Percentiles rank a stretch among this genome's conserved stretches.
Evolutionary conservation across 208 protist genomes (phyloP).

Genomic region (Trypanosoma caninum): DNA sequence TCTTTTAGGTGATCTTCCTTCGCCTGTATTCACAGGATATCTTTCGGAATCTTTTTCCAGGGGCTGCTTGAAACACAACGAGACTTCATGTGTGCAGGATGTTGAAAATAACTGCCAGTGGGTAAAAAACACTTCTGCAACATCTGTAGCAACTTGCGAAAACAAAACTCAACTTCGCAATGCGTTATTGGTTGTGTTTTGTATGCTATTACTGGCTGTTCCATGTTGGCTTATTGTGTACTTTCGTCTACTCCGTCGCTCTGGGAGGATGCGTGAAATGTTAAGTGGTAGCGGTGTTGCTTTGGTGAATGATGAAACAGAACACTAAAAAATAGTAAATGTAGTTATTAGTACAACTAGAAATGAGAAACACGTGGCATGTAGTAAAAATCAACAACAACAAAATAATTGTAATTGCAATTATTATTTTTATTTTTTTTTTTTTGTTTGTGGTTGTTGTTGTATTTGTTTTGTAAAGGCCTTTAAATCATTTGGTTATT

Average conservation of each 20-base stretch:
- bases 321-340: neutral
- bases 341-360: neutral
- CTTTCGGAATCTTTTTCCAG: constrained; percentile 62
- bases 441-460: too few species aligned
- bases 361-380: neutral
- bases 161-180: constrained; percentile 63
- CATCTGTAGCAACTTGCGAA: constrained; percentile 33
- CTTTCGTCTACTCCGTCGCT: constrained; percentile 24
- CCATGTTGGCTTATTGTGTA: constrained; percentile 54
- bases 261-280: neutral
- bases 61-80: constrained; percentile 28
- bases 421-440: too few species aligned
- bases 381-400: neutral
- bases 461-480: too few species aligned
- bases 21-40: constrained; percentile 65
- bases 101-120: constrained; percentile 38
- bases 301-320: neutral
- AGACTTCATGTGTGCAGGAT: neutral
- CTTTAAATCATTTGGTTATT: too few species aligned
- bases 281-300: neutral
- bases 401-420: too few species aligned
- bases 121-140: constrained; percentile 19
- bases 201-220: constrained; percentile 38
- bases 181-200: constrained; percentile 65
- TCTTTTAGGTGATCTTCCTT: constrained; percentile 85